Evolutionary conservation across 805 yeast genomes (phyloP).

Genomic region (Saccharomycopsis sp.): DNA sequence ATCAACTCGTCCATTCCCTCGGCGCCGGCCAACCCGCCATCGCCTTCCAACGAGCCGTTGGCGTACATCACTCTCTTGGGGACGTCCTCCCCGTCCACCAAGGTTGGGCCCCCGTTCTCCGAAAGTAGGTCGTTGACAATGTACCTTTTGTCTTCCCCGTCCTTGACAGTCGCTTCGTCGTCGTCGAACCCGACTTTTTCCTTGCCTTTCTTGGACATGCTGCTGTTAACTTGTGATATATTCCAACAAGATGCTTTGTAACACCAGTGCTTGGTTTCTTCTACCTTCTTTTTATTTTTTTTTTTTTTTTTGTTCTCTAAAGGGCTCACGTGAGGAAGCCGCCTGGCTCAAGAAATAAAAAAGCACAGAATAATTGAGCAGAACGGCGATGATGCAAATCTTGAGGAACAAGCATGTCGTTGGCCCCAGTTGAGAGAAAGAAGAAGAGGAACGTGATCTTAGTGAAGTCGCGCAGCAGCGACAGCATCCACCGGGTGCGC

Average conservation of each 20-base stretch:
- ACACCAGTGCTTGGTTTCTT: not conserved
- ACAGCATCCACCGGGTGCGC: conserved; percentile 6
- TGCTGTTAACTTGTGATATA: no score
- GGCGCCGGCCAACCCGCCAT: conserved; percentile 1
- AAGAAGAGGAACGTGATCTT: conserved; percentile 7
- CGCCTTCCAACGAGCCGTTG: conserved; percentile 9
- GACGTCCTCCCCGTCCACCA: conserved; percentile 6
- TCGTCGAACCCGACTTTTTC: conserved; percentile 8
- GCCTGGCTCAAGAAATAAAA: no score
- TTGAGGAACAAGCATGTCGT: no score
- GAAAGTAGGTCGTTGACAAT: conserved; percentile 6
- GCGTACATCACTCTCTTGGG: conserved; percentile 16
- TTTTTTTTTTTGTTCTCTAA: no score
- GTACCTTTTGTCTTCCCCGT: conserved; percentile 3
- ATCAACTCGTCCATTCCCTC: conserved; percentile 21
- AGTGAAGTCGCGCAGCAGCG: conserved; percentile 13
- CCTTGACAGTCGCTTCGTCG: conserved; percentile 6
- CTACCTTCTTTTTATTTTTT: not conserved
- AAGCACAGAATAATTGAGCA: no score
- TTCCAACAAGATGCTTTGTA: no score
- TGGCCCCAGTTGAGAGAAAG: no score
- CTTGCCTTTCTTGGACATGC: no score
- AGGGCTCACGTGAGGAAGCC: no score
- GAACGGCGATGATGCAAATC: no score
- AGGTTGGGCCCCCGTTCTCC: conserved; percentile 10